Evolutionary conservation across 2,329 filamentous ascomycete species (phyloP), one percentile per base, ranked within the genome.

Genomic region (Alternaria tenuissima): DNA sequence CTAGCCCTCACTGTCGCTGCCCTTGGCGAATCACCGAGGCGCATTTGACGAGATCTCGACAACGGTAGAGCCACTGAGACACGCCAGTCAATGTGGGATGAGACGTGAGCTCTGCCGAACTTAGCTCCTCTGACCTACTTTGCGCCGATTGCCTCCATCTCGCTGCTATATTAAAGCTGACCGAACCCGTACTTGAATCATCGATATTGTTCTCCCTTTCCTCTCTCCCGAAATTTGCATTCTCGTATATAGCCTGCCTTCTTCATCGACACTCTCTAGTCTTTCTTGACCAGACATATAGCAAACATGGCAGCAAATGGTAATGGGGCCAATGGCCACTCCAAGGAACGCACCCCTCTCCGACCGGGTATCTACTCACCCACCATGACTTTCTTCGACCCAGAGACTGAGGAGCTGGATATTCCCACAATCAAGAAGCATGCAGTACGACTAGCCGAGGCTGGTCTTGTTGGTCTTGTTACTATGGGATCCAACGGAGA

Each of bases 401-500:
- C 90, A 7, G 86, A 89, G 66, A 95, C 91, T 46, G 93, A 96
- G 80, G 91, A 95, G 49, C 85, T 96, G 71, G 93, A 96, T 75
- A 88, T 94, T 65, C 84, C 90, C 36, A 86, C 87, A 61, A 91
- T 95, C 81, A 91, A 92, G 80, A 90, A 87, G 75, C 93, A 96
- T 76, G 91, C 91, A 24, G 87, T 91, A 68, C 89, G 92, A 48
- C 87, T 96, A 48, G 90, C 89, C 39, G 84, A 88, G 75, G 91
- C 88, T 59, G 93, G 93, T 8, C 87, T 96, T 11, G 91, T 89
- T 48, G 93, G 93, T 36, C 85, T 96, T 26, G 91, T 95, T 43
- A 90, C 90, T 68, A 93, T 95, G 90, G 93, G 93, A 63, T 96
- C 92, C 68, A 96, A 96, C 80, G 93, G 93, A 62, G 93, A 96